Evolutionary conservation across 2,329 filamentous ascomycete species (phyloP).

Genomic region (Clarireedia hainanense): DNA sequence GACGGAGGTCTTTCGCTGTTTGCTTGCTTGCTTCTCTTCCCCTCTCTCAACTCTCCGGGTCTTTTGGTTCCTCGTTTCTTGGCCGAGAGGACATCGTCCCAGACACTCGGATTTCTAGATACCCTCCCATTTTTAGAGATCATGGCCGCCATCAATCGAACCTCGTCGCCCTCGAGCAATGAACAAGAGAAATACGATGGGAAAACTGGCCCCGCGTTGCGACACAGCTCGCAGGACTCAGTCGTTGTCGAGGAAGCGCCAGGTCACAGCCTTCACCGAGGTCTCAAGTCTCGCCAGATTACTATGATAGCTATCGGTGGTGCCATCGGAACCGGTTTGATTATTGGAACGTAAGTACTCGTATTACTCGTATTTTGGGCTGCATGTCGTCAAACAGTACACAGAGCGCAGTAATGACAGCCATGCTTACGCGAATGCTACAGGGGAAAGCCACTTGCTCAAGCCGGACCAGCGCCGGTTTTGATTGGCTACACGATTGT

Average conservation of each 20-base stretch:
- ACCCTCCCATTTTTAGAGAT: background rate
- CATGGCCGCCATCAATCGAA: too few relatives aligned
- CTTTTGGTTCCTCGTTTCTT: too few relatives aligned
- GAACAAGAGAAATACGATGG: background rate
- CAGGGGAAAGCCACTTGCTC: conserved; percentile 38
- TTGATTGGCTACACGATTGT: conserved; percentile 64
- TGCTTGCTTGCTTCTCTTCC: too few relatives aligned
- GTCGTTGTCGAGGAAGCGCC: conserved; percentile 17
- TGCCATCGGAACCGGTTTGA: conserved; percentile 50
- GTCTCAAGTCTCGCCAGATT: conserved; percentile 45
- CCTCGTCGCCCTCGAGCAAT: conserved; percentile 1
- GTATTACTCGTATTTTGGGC: too few relatives aligned
- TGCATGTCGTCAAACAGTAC: too few relatives aligned
- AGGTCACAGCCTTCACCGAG: conserved; percentile 37
- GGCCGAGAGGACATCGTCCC: too few relatives aligned
- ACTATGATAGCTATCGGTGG: conserved; percentile 66
- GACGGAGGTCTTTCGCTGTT: too few relatives aligned
- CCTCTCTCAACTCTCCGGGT: too few relatives aligned
- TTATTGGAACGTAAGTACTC: conserved; percentile 50
- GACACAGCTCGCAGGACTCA: background rate
- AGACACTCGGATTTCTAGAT: too few relatives aligned
- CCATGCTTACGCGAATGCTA: conserved; percentile 3
- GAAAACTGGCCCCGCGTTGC: background rate
- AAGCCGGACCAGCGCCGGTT: conserved; percentile 52
- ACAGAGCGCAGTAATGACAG: background rate